These are phyloP conservation scores for Pseudogymnoascus destructans DNA, from an alignment of 2,329 filamentous ascomycete species.

Conservation along the genomic window DNA sequence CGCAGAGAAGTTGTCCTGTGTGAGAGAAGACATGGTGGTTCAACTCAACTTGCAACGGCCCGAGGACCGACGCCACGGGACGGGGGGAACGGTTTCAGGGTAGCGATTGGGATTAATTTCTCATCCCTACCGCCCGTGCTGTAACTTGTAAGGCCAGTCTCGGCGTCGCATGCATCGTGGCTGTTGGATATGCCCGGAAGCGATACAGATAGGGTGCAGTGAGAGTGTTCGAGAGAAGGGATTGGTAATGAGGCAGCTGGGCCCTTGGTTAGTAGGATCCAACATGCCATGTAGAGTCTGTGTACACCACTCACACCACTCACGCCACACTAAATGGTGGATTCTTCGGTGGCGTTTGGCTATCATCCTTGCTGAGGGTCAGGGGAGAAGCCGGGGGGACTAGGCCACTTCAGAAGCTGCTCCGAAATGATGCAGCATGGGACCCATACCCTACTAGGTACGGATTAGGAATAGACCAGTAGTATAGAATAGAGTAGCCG, in stretches of 20 bases:
- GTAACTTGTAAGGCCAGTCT: neutral
- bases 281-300: neutral
- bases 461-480: too few species aligned
- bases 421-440: too few species aligned
- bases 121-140: neutral
- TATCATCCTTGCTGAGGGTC: neutral
- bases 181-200: neutral
- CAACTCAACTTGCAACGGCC: neutral
- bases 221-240: neutral
- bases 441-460: too few species aligned
- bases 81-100: neutral
- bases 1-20: neutral
- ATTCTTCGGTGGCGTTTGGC: conserved; percentile 12
- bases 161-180: neutral
- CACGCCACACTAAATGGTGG: neutral
- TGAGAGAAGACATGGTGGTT: neutral
- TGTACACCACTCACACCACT: neutral
- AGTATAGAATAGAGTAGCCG: too few species aligned
- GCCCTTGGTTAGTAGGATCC: neutral
- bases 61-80: neutral
- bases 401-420: too few species aligned
- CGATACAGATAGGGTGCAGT: neutral
- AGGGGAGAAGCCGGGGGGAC: neutral
- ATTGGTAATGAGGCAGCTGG: neutral
- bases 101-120: neutral